Conservation (phyloP, 2,329 filamentous ascomycete genomes). For the Penicillium sp. region DNA sequence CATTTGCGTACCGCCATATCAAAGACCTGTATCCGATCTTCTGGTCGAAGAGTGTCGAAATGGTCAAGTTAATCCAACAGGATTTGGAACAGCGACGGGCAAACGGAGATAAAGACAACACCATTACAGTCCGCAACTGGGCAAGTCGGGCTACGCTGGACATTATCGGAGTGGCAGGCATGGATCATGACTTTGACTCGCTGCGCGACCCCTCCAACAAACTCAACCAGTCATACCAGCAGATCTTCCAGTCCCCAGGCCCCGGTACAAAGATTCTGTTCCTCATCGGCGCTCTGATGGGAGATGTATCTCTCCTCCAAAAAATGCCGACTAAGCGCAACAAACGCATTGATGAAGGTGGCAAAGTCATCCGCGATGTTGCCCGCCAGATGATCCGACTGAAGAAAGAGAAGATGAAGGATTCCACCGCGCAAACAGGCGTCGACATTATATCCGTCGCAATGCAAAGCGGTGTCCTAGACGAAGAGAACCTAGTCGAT, state of each 20-base stretch:
- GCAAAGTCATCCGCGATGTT: slow-evolving; percentile 61
- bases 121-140: slow-evolving; percentile 64
- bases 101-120: slow-evolving; percentile 37
- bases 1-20: slow-evolving; percentile 82
- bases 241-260: slow-evolving; percentile 24
- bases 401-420: slow-evolving; percentile 62
- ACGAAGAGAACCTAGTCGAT: slow-evolving; percentile 77
- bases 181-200: slow-evolving; percentile 70
- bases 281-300: slow-evolving; percentile 58
- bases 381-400: slow-evolving; percentile 69
- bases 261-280: slow-evolving; percentile 50
- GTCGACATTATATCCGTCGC: slow-evolving; percentile 81
- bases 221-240: slow-evolving; percentile 50
- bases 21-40: slow-evolving; percentile 84
- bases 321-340: slow-evolving; percentile 72
- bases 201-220: slow-evolving; percentile 61
- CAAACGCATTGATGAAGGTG: slow-evolving; percentile 60
- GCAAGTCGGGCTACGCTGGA: slow-evolving; percentile 70
- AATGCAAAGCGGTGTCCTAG: slow-evolving; percentile 72
- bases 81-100: slow-evolving; percentile 42
- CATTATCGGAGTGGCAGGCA: slow-evolving; percentile 72
- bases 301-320: slow-evolving; percentile 64
- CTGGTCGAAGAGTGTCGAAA: slow-evolving; percentile 74
- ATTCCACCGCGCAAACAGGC: slow-evolving; percentile 38
- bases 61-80: slow-evolving; percentile 61